Evolutionary conservation across 805 yeast species (phyloP), one percentile per base, ranked within the genome.

Genomic region (Candida ovalis): DNA sequence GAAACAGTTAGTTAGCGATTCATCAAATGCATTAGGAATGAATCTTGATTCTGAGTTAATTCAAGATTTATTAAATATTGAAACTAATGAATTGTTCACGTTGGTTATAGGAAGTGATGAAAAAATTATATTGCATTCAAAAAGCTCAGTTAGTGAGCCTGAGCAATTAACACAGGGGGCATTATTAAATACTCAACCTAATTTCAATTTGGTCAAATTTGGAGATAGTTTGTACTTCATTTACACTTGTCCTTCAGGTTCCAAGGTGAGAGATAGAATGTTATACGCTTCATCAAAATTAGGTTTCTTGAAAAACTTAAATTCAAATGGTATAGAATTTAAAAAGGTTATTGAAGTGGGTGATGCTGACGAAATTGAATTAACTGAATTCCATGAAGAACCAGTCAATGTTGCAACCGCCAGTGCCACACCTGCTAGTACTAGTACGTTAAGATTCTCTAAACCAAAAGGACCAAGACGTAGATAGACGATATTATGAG

Each of bases 231-330:
- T 59, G 35, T 79, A 78, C 30, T 90, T 92, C 64, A 79, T 91
- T 28, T 88, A 88, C 63, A 76, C 92, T 7, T 91, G 97, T 66
- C 98, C 99, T 3, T 81, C 95, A 0, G 90, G 91, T 1, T 84
- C 96, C 39, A 84, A 82, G 67, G 94, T 94, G 37, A 86, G 84
- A 65, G 94, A 90, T 45, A 78, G 98, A 58, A 92, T 92, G 97
- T 65, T 90, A 44, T 89, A 90, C 61, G 98, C 99, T 1, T 79
- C 96, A 2, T 85, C 84, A 52, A 85, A 82, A 61, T 75, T 73
- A 45, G 86, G 84, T 7, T 74, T 86, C 46, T 66, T 82, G 30
- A 73, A 71, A 41, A 73, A 76, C 49, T 69, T 86, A 60, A 72
- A 75, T 50, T 48, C 60, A 7, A 68, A 67, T 40, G 62, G 61